Evolutionary conservation across 2,329 filamentous ascomycete species (phyloP).

Genomic region (Cercospora sesami): DNA sequence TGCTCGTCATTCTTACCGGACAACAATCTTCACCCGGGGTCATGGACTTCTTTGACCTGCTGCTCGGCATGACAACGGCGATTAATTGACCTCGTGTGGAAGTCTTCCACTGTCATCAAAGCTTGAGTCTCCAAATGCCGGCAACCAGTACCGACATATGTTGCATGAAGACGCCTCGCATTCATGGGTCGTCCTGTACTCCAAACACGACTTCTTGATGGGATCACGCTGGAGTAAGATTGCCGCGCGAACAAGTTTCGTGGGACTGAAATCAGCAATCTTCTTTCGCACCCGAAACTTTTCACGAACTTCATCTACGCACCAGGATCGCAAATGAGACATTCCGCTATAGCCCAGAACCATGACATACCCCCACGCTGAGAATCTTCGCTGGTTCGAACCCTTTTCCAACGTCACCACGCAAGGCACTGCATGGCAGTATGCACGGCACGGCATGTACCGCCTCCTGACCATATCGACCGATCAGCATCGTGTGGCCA

Average conservation of each 20-base stretch:
- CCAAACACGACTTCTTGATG: not conserved
- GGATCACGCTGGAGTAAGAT: not conserved
- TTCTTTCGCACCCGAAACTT: not conserved
- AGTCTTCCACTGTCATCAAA: not conserved
- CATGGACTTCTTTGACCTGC: not conserved
- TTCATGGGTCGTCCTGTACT: not conserved
- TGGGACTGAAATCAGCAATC: not conserved
- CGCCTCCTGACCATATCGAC: not conserved
- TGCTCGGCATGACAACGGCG: not conserved
- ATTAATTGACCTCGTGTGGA: not conserved
- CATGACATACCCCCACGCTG: not conserved
- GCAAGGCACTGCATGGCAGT: not conserved
- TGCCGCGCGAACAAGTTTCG: not conserved
- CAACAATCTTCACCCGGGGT: not conserved
- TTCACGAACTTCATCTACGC: not conserved
- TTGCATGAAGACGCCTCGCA: not conserved
- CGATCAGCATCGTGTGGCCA: not conserved
- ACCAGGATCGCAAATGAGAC: not conserved
- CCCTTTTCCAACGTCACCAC: not conserved
- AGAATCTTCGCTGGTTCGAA: not conserved
- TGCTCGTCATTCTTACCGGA: not conserved
- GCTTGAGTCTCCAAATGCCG: not conserved
- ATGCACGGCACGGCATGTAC: not conserved
- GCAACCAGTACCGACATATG: not conserved
- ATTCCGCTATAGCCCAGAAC: not conserved